These are phyloP conservation scores for Apiospora rasikravindrae DNA, from an alignment of 2,329 filamentous ascomycete species.

Conservation along the genomic window DNA sequence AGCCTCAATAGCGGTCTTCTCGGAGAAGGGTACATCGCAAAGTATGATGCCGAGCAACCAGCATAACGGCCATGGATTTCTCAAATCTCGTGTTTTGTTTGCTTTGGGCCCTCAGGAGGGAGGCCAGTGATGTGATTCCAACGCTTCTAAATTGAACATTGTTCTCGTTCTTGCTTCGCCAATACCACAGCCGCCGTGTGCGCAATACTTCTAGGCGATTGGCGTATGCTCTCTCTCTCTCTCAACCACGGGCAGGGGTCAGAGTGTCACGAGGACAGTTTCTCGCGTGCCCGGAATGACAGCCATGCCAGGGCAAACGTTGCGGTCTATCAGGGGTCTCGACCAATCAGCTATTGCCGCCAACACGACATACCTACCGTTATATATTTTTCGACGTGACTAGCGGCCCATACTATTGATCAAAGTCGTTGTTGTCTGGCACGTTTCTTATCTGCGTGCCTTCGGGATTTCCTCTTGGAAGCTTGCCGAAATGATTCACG, in stretches of 20 bases:
- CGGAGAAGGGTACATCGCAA: not conserved
- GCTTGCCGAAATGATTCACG: not conserved
- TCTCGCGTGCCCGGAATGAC: not conserved
- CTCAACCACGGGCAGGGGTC: constrained; percentile 6
- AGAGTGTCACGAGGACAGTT: constrained; percentile 20
- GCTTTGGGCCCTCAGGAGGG: not conserved
- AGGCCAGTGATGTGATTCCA: not conserved
- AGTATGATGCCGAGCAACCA: not conserved
- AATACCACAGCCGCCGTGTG: constrained; percentile 1
- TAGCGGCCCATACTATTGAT: not conserved
- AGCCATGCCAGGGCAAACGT: constrained; percentile 18
- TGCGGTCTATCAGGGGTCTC: constrained; percentile 3
- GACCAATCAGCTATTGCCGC: not conserved
- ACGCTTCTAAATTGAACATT: not conserved
- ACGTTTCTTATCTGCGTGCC: not conserved
- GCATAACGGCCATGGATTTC: not conserved
- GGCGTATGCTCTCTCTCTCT: constrained; percentile 7
- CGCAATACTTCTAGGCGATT: constrained; percentile 4
- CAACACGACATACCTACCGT: not conserved
- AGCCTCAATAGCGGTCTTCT: not conserved
- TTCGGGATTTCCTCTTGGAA: not conserved
- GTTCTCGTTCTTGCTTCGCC: not conserved
- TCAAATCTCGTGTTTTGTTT: not conserved
- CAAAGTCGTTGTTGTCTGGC: not conserved
- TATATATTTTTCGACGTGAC: not conserved